phyloP scores from a whole-genome alignment of 2,329 filamentous ascomycete species.

The Colletotrichum cereale region DNA sequence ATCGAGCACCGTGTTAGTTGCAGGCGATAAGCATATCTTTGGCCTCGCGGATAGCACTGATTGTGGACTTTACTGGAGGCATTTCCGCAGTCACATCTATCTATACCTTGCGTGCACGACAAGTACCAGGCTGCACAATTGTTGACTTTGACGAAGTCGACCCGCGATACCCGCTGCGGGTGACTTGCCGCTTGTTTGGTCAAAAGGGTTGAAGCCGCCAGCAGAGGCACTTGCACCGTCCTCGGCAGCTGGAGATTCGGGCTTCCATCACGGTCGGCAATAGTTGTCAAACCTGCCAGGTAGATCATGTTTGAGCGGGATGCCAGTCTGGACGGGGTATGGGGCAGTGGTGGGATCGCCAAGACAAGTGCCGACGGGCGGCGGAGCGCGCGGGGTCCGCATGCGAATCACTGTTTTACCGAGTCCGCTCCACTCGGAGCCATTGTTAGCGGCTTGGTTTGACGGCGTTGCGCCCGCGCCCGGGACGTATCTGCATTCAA shows the following conservation, averaged over 20 bases:
- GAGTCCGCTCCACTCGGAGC: neutral
- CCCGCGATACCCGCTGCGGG: neutral
- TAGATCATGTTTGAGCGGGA: neutral
- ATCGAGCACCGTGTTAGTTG: neutral
- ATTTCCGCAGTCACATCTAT: slow-evolving; percentile 29
- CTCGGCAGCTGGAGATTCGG: neutral
- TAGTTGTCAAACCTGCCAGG: neutral
- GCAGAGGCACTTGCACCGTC: slow-evolving; percentile 1
- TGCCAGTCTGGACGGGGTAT: neutral
- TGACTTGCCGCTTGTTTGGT: slow-evolving; percentile 38
- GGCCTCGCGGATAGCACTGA: slow-evolving; percentile 32
- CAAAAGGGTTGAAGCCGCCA: slow-evolving; percentile 15
- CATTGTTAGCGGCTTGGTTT: slow-evolving; percentile 1
- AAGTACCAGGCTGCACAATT: slow-evolving; percentile 47
- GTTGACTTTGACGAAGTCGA: slow-evolving; percentile 13
- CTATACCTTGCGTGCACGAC: slow-evolving; percentile 50
- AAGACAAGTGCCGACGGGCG: neutral
- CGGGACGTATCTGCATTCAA: slow-evolving; percentile 13
- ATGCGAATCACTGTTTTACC: neutral
- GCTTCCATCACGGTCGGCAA: slow-evolving; percentile 23
- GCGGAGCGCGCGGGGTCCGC: slow-evolving; percentile 31
- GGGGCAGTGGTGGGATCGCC: neutral
- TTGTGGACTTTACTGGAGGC: slow-evolving; percentile 39
- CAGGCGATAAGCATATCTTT: slow-evolving; percentile 18
- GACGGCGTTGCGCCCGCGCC: neutral